Percentiles rank a stretch among this genome's conserved stretches.
phyloP scores from a whole-genome alignment of 2,329 filamentous ascomycete genomes.

The Elsinoe australis region DNA sequence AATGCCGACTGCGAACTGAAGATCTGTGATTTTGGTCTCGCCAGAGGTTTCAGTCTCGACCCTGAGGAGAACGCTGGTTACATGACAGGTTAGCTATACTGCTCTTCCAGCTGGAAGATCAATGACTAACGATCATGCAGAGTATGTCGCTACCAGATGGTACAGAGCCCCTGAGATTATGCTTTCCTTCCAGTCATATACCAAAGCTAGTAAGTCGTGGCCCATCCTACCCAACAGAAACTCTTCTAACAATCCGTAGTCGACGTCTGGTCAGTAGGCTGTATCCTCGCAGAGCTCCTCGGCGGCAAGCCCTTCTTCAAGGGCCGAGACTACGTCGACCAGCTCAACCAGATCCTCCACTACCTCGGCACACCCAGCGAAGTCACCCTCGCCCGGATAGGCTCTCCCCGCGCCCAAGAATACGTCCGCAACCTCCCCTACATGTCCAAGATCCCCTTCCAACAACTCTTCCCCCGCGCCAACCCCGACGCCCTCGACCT shows the following conservation, averaged over 20 bases:
- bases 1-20: slow-evolving; percentile 99
- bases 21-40: slow-evolving; percentile 96
- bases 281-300: slow-evolving; percentile 91
- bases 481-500: slow-evolving; percentile 95
- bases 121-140: slow-evolving; percentile 30
- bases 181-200: slow-evolving; percentile 99
- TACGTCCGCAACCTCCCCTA: slow-evolving; percentile 81
- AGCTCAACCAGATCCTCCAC: slow-evolving; percentile 98
- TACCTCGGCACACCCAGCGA: slow-evolving; percentile 96
- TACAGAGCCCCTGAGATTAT: slow-evolving; percentile 98
- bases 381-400: slow-evolving; percentile 86
- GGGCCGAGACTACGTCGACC: slow-evolving; percentile 96
- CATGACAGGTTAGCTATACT: slow-evolving; percentile 67
- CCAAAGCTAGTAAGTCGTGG: slow-evolving; percentile 85
- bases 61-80: slow-evolving; percentile 98
- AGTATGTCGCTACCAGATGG: slow-evolving; percentile 98
- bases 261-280: slow-evolving; percentile 98
- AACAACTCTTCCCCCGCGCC: slow-evolving; percentile 79
- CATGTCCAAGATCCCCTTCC: slow-evolving; percentile 91
- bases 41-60: slow-evolving; percentile 92
- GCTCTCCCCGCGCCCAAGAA: slow-evolving; percentile 90
- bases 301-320: slow-evolving; percentile 98
- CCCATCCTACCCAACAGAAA: background rate
- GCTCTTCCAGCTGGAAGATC: too few relatives aligned
- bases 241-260: slow-evolving; percentile 47